A percentile compares a stretch with the other conserved stretches of the same genome.
These are phyloP conservation scores for Nemania sp. DNA, from an alignment of 2,329 filamentous ascomycete species.

Conservation along the genomic window DNA sequence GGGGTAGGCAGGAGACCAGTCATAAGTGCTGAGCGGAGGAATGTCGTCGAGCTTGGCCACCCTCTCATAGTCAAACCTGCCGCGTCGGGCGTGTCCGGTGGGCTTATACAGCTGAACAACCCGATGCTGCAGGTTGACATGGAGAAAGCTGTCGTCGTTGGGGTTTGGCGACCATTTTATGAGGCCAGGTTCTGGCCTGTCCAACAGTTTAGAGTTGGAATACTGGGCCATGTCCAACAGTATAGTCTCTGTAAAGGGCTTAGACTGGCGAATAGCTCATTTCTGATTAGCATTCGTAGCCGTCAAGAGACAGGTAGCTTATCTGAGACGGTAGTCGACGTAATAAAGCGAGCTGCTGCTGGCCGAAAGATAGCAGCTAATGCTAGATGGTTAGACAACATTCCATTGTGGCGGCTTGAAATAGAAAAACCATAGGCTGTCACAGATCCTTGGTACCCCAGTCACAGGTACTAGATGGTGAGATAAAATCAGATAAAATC, in stretches of 20 bases:
- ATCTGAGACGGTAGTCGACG: not conserved
- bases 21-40: conserved; percentile 65
- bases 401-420: conserved; percentile 2
- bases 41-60: conserved; percentile 64
- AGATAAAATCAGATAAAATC: too few relatives aligned
- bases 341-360: conserved; percentile 3
- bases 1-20: conserved; percentile 65
- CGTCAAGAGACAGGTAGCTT: not conserved
- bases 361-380: not conserved
- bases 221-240: conserved; percentile 31
- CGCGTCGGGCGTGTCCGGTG: conserved; percentile 59
- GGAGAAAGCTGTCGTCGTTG: conserved; percentile 62
- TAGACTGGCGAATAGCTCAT: not conserved
- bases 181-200: conserved; percentile 63
- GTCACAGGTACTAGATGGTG: too few relatives aligned
- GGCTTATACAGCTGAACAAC: conserved; percentile 66
- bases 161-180: conserved; percentile 69
- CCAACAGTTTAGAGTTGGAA: conserved; percentile 46
- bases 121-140: conserved; percentile 66
- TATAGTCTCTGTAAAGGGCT: not conserved
- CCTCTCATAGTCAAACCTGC: conserved; percentile 60
- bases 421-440: not conserved
- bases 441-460: not conserved
- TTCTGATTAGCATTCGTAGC: not conserved
- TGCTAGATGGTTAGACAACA: not conserved